phyloP scores from a whole-genome alignment of 2,329 filamentous ascomycete species.

The Aspergillus texensis region DNA sequence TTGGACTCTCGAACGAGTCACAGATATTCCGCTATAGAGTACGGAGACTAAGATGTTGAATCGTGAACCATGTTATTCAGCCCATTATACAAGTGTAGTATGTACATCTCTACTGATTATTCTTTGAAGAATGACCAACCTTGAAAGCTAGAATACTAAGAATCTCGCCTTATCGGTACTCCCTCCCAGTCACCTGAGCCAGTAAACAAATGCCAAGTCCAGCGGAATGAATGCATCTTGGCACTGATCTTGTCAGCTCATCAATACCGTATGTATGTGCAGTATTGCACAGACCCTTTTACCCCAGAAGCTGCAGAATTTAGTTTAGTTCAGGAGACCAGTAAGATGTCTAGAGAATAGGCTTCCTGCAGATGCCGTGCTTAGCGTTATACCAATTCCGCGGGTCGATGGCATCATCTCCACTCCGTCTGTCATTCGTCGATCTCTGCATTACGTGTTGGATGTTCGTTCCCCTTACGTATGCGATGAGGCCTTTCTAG shows the following conservation, averaged over 20 bases:
- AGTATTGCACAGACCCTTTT: neutral
- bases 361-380: neutral
- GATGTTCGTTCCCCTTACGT: neutral
- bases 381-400: conserved; percentile 14
- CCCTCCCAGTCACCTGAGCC: neutral
- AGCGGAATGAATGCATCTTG: neutral
- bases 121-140: neutral
- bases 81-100: neutral
- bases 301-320: neutral
- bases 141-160: neutral
- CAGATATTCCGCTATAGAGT: neutral
- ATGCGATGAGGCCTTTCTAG: conserved; percentile 6
- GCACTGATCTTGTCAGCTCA: neutral
- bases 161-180: neutral
- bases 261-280: neutral
- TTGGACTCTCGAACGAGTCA: neutral
- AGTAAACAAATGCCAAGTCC: neutral
- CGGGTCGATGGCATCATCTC: conserved; percentile 26
- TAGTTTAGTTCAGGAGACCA: neutral
- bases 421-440: conserved; percentile 15
- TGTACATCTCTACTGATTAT: neutral
- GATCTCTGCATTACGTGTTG: neutral
- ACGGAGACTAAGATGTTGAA: neutral
- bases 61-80: too few relatives aligned
- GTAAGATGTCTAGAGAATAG: neutral